These are phyloP conservation scores for Mycena sanguinolenta DNA, from an alignment of 768 basidiomycete genomes.

Conservation along the genomic window DNA sequence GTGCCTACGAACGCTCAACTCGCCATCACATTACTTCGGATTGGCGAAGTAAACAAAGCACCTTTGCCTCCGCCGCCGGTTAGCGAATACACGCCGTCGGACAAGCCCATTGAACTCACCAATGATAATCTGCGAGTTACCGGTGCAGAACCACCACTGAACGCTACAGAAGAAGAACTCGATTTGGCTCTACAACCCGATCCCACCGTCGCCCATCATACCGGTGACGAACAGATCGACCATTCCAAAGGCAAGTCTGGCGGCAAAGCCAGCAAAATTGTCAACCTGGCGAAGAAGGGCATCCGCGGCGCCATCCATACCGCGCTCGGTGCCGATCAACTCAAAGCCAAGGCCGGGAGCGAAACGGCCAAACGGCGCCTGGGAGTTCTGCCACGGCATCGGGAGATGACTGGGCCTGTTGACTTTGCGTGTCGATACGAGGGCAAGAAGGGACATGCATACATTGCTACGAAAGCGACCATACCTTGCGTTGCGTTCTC, in stretches of 20 bases:
- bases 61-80: conserved; percentile 56
- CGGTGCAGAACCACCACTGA: conserved; percentile 22
- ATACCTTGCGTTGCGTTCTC: conserved; percentile 27
- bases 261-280: conserved; percentile 22
- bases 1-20: conserved; percentile 62
- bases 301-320: conserved; percentile 23
- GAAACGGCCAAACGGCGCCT: conserved; percentile 22
- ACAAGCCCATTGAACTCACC: conserved; percentile 19
- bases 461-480: conserved; percentile 25
- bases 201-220: conserved; percentile 21
- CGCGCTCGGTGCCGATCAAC: conserved; percentile 23
- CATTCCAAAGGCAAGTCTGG: conserved; percentile 21
- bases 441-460: conserved; percentile 24
- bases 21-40: conserved; percentile 54
- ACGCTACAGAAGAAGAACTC: conserved; percentile 29
- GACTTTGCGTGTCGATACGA: conserved; percentile 30
- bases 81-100: conserved; percentile 20
- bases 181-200: conserved; percentile 22
- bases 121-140: conserved; percentile 25
- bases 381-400: conserved; percentile 26
- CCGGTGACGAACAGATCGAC: conserved; percentile 24
- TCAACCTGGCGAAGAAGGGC: conserved; percentile 21
- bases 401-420: conserved; percentile 25
- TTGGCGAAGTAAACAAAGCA: conserved; percentile 52
- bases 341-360: conserved; percentile 29